Evolutionary conservation across 2,329 filamentous ascomycete genomes (phyloP).

Genomic region (Ophiocordyceps unilateralis): DNA sequence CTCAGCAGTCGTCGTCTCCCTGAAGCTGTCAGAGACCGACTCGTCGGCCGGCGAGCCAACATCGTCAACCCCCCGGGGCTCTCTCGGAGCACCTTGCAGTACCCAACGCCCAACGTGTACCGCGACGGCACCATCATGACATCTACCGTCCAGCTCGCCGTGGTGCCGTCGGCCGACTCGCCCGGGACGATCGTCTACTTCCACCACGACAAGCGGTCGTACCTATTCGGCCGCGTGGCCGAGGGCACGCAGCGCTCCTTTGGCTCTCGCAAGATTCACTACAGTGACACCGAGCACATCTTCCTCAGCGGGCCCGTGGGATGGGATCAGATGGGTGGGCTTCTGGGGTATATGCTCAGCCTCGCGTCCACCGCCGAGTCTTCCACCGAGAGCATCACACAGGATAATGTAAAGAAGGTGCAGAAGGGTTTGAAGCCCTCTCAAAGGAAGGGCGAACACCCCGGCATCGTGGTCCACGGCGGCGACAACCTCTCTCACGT

Average conservation of each 20-base stretch:
- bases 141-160: constrained; percentile 56
- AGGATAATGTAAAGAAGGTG: constrained; percentile 21
- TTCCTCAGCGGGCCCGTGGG: constrained; percentile 66
- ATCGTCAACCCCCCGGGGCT: too few species aligned
- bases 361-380: constrained; percentile 55
- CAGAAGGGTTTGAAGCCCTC: constrained; percentile 22
- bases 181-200: constrained; percentile 62
- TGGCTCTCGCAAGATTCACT: constrained; percentile 45
- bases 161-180: constrained; percentile 76
- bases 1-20: too few species aligned
- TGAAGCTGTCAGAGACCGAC: too few species aligned
- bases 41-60: too few species aligned
- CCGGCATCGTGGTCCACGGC: constrained; percentile 52
- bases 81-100: too few species aligned
- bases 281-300: constrained; percentile 54
- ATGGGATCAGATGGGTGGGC: constrained; percentile 64
- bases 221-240: constrained; percentile 65
- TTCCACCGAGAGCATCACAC: too few species aligned
- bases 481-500: constrained; percentile 64
- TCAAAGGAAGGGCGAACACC: constrained; percentile 12
- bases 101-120: constrained; percentile 1
- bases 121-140: constrained; percentile 37
- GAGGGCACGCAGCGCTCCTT: constrained; percentile 76
- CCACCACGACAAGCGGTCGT: constrained; percentile 66
- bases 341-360: constrained; percentile 73